phyloP scores from a whole-genome alignment of 805 yeast species.

The Wickerhamiella shivajii region DNA sequence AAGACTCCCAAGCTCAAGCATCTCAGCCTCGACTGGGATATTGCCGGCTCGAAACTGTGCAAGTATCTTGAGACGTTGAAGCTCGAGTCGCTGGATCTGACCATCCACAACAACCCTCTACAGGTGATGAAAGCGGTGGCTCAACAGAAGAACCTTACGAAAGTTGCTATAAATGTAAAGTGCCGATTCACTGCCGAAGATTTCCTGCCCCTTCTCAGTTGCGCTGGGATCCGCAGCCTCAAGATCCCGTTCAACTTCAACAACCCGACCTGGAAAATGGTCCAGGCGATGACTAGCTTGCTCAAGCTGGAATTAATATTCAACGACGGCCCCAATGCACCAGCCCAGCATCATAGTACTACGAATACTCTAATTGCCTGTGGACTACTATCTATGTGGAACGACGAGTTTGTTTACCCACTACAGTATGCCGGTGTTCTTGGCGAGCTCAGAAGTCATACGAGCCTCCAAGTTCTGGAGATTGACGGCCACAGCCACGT shows the following conservation, averaged over 20 bases:
- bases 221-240: constrained; percentile 7
- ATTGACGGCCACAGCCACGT: constrained; percentile 11
- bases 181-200: constrained; percentile 11
- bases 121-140: constrained; percentile 3
- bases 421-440: constrained; percentile 13
- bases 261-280: constrained; percentile 14
- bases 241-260: constrained; percentile 14
- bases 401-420: constrained; percentile 14
- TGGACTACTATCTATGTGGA: constrained; percentile 15
- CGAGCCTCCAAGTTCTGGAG: constrained; percentile 12
- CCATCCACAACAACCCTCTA: constrained; percentile 9
- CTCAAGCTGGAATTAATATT: constrained; percentile 10
- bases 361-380: constrained; percentile 7
- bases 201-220: constrained; percentile 9
- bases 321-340: constrained; percentile 5
- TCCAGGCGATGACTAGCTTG: constrained; percentile 8
- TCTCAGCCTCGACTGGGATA: constrained; percentile 13
- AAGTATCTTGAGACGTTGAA: constrained; percentile 9
- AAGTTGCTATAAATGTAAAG: constrained; percentile 9
- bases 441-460: constrained; percentile 8
- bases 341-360: constrained; percentile 10
- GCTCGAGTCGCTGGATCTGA: constrained; percentile 10
- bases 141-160: constrained; percentile 3
- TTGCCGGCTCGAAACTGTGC: constrained; percentile 7
- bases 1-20: constrained; percentile 9